These are phyloP conservation scores for Fagus sylvatica DNA, from an alignment of 306 rosid species.

Conservation along the genomic window DNA sequence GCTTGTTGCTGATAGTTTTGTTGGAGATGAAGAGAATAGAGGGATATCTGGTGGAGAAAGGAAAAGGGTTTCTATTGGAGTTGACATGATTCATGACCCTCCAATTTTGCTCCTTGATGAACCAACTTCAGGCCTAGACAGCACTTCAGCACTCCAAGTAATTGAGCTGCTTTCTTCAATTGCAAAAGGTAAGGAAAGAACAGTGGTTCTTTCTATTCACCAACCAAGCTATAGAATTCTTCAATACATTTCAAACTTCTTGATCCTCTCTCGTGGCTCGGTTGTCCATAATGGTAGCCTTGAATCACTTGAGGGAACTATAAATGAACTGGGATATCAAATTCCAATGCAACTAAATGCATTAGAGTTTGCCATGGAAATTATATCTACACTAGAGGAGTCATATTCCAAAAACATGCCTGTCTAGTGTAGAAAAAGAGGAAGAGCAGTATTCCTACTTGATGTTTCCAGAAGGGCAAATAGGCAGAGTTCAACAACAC, in stretches of 20 bases:
- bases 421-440: constrained; percentile 11
- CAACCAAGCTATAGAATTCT: constrained; percentile 88
- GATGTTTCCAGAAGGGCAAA: constrained; percentile 41
- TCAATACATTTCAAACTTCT: constrained; percentile 61
- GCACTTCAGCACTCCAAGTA: constrained; percentile 61
- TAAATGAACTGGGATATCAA: constrained; percentile 49
- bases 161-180: constrained; percentile 68
- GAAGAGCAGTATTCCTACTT: constrained; percentile 28
- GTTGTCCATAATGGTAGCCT: constrained; percentile 74
- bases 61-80: constrained; percentile 85
- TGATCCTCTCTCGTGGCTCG: constrained; percentile 74
- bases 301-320: constrained; percentile 55
- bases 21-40: constrained; percentile 85
- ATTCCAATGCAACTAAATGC: constrained; percentile 75
- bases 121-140: constrained; percentile 84
- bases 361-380: constrained; percentile 83
- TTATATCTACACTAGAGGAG: constrained; percentile 51
- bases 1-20: constrained; percentile 68
- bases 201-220: constrained; percentile 75
- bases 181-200: constrained; percentile 59
- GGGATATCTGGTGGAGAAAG: constrained; percentile 88
- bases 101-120: constrained; percentile 76
- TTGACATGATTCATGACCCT: constrained; percentile 84
- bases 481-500: constrained; percentile 11
- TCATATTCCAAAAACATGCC: constrained; percentile 30